Evolutionary conservation across 2,329 filamentous ascomycete genomes (phyloP).

Genomic region (Achaetomium macrosporum): DNA sequence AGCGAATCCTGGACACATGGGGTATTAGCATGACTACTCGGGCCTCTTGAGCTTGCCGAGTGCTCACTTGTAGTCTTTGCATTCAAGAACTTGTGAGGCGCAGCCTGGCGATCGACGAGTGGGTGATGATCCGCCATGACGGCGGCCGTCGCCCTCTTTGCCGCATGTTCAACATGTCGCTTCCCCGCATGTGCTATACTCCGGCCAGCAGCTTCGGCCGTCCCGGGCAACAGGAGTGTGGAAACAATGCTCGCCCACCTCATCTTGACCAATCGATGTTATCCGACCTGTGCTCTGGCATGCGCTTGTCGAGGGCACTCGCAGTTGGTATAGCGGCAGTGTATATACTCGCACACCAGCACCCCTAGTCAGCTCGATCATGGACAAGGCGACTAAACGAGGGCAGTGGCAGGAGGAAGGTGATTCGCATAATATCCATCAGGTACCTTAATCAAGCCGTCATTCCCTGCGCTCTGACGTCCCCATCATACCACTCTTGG

Average conservation of each 20-base stretch:
- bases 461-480: no score
- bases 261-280: constrained; percentile 8
- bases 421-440: no score
- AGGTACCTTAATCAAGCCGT: no score
- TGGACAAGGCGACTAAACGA: no score
- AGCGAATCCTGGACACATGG: constrained; percentile 44
- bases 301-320: no score
- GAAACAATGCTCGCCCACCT: constrained; percentile 9
- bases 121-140: not conserved
- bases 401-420: no score
- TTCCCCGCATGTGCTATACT: constrained; percentile 19
- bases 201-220: constrained; percentile 11
- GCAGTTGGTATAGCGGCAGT: no score
- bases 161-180: constrained; percentile 13
- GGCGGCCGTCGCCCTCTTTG: constrained; percentile 6
- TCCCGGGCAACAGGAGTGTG: constrained; percentile 2
- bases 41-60: not conserved
- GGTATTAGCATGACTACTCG: not conserved
- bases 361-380: no score
- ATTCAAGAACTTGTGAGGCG: constrained; percentile 21
- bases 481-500: no score
- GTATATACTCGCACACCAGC: no score
- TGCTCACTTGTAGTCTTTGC: constrained; percentile 24
- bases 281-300: not conserved
- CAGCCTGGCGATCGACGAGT: constrained; percentile 2